Evolutionary conservation across 192 early-diverging fungal genomes (phyloP), one percentile per base, ranked within the genome.

Genomic region (Coemansia sp.): DNA sequence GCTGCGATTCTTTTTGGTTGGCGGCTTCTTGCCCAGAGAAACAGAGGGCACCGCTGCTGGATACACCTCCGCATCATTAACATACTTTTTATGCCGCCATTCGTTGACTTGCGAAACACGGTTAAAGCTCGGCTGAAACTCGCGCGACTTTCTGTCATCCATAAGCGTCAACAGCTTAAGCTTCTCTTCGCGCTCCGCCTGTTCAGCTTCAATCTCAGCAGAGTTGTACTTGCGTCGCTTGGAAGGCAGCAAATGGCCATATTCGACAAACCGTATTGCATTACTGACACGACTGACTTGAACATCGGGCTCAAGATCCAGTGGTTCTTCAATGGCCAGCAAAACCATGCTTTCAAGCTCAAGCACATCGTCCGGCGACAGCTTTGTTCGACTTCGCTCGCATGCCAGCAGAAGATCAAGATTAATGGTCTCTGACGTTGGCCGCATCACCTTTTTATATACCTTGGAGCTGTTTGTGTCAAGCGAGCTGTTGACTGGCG

Each of bases 221-320:
- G 89, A 90, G 71, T 92, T 90, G 86, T 85, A 88, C 69, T 90
- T 90, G 75, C 87, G 79, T 68, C 79, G 86, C 71, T 82, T 88
- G 66, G 81, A 83, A 12, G 82, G 74, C 48, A 84, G 67, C 68
- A 84, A 55, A n/a, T 85, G 76, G 4, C 76, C 71, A 25, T 84
- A 85, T 13, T 86, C 79, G 40, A 85, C 62, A 61, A 85, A 88
- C 17, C 76, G 76, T 14, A 88, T 89, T 55, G 89, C 88, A 64
- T 92, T 92, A 69, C 86, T 87, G 39, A 92, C 50, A 1, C 89
- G 85, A 39, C 85, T 88, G 42, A 90, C 87, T 69, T 90, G 86
- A 53, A 90, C 81, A 46, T 86, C 86, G 1, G 90, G 90, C 63
- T 90, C 89, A 25, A 92, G 76, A 46, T 87, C 87, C 9, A 92